Conservation (phyloP, 163 green algal genomes). For the Scenedesmus sp. region DNA sequence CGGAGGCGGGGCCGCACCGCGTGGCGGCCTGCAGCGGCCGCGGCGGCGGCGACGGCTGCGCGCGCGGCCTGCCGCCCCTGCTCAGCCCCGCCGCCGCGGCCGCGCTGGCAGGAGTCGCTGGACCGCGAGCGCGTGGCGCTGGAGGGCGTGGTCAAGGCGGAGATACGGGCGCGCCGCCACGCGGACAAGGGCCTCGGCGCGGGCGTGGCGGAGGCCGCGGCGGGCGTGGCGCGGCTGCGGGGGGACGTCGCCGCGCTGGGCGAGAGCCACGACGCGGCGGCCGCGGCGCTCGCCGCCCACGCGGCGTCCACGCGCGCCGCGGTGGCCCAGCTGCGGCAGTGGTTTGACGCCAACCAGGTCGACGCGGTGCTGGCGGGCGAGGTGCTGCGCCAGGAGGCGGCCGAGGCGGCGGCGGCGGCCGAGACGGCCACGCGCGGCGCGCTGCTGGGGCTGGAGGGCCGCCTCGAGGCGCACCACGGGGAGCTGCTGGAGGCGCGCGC, state of each 20-base stretch:
- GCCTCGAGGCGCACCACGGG: background rate
- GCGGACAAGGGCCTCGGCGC: conserved; percentile 8
- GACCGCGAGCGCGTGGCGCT: conserved; percentile 32
- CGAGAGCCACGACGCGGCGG: conserved; percentile 3
- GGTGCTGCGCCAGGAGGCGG: conserved; percentile 35
- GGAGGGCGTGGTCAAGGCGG: conserved; percentile 11
- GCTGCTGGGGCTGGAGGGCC: conserved; percentile 2
- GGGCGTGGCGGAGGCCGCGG: conserved; percentile 2
- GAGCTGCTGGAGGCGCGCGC: conserved; percentile 1
- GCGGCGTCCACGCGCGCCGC: conserved; percentile 15
- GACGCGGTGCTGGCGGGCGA: conserved; percentile 28
- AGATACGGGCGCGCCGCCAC: conserved; percentile 34
- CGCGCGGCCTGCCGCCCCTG: no score
- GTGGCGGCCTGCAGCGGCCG: no score
- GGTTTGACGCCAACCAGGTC: conserved; percentile 48
- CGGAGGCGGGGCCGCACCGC: no score
- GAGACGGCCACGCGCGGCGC: background rate
- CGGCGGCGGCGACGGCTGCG: no score
- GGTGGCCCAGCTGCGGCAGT: conserved; percentile 24
- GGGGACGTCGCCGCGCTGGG: conserved; percentile 2
- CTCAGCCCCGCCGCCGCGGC: no score
- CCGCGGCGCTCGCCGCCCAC: conserved; percentile 1
- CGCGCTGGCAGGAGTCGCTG: conserved; percentile 42
- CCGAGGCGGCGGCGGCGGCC: conserved; percentile 8
- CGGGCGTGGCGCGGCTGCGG: conserved; percentile 7